A percentile compares a stretch with the other conserved stretches of the same genome.
Conservation (phyloP, 129 eudicot species). For the Lactuca sativa region DNA sequence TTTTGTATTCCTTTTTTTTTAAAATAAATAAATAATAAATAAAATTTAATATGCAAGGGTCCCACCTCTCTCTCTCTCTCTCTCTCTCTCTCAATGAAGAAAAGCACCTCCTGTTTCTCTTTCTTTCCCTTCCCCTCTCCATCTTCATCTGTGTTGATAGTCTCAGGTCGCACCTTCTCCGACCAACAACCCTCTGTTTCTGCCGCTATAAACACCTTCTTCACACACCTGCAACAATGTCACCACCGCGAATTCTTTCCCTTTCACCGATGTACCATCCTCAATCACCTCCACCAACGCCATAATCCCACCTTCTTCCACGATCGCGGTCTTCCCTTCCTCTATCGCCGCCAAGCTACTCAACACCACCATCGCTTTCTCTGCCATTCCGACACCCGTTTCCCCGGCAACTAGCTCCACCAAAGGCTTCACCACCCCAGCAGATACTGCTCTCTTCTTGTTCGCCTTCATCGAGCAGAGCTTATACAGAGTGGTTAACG, state of each 20-base stretch:
- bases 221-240: slow-evolving; percentile 53
- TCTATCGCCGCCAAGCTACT: slow-evolving; percentile 56
- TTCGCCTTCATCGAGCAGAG: slow-evolving; percentile 58
- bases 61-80: too few relatives aligned
- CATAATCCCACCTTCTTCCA: slow-evolving; percentile 63
- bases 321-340: slow-evolving; percentile 50
- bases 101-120: too few relatives aligned
- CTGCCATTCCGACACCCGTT: slow-evolving; percentile 55
- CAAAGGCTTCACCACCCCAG: slow-evolving; percentile 72
- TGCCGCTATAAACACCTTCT: slow-evolving; percentile 33
- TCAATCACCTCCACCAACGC: slow-evolving; percentile 37
- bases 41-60: too few relatives aligned
- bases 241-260: slow-evolving; percentile 66
- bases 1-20: too few relatives aligned
- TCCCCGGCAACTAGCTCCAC: slow-evolving; percentile 57
- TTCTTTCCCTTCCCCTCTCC: too few relatives aligned
- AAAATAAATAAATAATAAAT: too few relatives aligned
- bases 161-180: slow-evolving; percentile 42
- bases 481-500: slow-evolving; percentile 74
- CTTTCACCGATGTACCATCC: not conserved
- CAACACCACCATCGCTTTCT: slow-evolving; percentile 75
- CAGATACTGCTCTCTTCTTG: slow-evolving; percentile 68
- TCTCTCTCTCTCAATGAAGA: too few relatives aligned
- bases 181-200: slow-evolving; percentile 60
- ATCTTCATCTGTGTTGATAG: too few relatives aligned